A percentile compares a stretch with the other conserved stretches of the same genome.
Evolutionary conservation across 768 basidiomycete species (phyloP).

Genomic region (Russula virescens): DNA sequence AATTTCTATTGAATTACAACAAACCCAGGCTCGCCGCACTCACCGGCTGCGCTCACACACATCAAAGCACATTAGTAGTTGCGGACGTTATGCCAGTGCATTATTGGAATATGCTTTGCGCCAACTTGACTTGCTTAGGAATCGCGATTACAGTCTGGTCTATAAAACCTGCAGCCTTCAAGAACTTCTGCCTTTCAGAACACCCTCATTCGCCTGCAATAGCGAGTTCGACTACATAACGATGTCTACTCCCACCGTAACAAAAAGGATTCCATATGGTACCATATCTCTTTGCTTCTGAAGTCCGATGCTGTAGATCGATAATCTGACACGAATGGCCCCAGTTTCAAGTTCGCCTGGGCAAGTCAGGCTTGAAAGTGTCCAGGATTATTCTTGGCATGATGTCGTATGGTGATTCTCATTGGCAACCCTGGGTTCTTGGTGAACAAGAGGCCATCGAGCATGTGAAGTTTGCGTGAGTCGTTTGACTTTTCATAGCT

Average conservation of each 20-base stretch:
- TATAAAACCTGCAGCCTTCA: too few species aligned
- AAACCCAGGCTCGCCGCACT: too few species aligned
- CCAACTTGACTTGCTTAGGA: too few species aligned
- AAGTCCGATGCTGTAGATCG: background rate
- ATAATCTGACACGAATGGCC: background rate
- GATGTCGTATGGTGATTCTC: slow-evolving; percentile 48
- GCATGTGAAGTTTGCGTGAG: slow-evolving; percentile 28
- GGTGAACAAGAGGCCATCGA: slow-evolving; percentile 28
- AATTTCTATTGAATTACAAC: too few species aligned
- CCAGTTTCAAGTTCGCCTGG: slow-evolving; percentile 30
- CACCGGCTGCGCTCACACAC: too few species aligned
- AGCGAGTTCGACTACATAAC: background rate
- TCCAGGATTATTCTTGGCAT: slow-evolving; percentile 61
- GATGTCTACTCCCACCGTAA: slow-evolving; percentile 8
- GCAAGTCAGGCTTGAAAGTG: slow-evolving; percentile 55
- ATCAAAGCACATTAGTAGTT: too few species aligned
- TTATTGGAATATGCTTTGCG: too few species aligned
- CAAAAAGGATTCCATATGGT: slow-evolving; percentile 15
- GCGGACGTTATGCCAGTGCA: too few species aligned
- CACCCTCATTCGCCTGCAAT: background rate
- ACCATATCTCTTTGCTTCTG: background rate
- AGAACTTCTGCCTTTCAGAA: too few species aligned
- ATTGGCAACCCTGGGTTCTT: slow-evolving; percentile 32
- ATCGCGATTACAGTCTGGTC: too few species aligned
- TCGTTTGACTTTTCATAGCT: background rate